Evolutionary conservation across 1,284 basidiomycete genomes (phyloP), one percentile per base, ranked within the genome.

Genomic region (Mycosarcoma mackinlayi): DNA sequence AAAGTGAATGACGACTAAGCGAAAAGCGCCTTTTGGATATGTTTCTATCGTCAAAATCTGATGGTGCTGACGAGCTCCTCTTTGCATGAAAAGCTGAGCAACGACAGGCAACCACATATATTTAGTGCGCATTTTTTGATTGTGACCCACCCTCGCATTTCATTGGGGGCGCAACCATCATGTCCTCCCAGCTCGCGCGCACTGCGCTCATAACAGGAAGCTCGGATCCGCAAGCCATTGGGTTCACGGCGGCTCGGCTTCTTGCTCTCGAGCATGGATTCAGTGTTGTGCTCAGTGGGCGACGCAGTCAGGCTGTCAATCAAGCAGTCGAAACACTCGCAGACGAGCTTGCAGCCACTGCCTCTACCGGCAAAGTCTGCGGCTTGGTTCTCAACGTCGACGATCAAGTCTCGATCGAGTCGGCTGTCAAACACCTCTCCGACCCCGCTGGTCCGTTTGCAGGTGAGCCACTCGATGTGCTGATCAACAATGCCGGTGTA

Each of bases 401-500:
- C 13, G 28, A 33, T 18, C 19, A 25, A 16, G 14, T 16, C 4
- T 63, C 60, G 19, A 63, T 63, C 37, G 23, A 50, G 1, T 8
- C 38, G 10, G 54, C 54, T 2, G 46, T 55, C 13, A 10, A 37
- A 4, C n/a, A 35, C 13, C 53, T 63, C 6, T 57, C 23, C 9
- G 9, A 8, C 4, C 13, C 35, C 1, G 18, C 47, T 6, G 42
- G 44, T 3, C 60, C 41, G 4, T 21, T 63, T 6, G 6, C 9
- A 14, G 56, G 40, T 23, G 48, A 37, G 11, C 21, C 45, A 14
- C 34, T 65, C 10, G 62, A 65, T n/a, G 62, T 65, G 25, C 49
- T 65, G 6, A 52, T 65, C 62, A 65, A 60, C 41, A 65, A 65
- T 41, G 62, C 56, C 3, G 56, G 62, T 6, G 49, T 65, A 5